Evolutionary conservation across 768 basidiomycete species (phyloP), one percentile per base, ranked within the genome.

Genomic region (Dioszegia hungarica): DNA sequence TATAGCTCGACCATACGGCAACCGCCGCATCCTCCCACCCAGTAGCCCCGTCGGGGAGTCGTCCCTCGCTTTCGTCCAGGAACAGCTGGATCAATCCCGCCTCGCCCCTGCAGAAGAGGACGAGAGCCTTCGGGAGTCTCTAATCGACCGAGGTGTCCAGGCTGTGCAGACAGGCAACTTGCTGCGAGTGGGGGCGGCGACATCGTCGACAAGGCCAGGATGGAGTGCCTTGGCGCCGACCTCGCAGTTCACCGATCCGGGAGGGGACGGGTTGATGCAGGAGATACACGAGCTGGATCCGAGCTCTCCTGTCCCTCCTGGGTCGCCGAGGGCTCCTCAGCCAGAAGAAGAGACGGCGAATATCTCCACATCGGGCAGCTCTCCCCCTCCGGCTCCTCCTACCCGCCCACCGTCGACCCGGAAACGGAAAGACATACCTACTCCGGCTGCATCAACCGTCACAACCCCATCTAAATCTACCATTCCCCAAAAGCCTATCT

Each of bases 281-380:
- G 49, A 51, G 24, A 36, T 38, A 15, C 36, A 51, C 38, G 49
- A 51, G 49, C 24, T 51, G 49, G 49, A 48, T n/a, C 5, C 49
- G 5, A 27, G 36, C 17, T 51, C 36, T 15, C 36, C 47, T 20
- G 19, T 20, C 9, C 41, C 41, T 43, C 22, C 41, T 33, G 8
- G 31, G 8, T 14, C 8, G 31, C 28, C 45, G 29, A 12, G 45
- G 12, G 45, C 15, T 27, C 27, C 8, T 10, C 22, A 29, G 20
- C n/a, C 31, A 20, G 49, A 51, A 28, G 36, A 51, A 9, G 49
- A 51, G 10, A 22, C 49, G 6, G 34, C 36, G 19, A 37, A 24
- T 38, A 27, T 51, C 11, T 36, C 49, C 25, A 51, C 36, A 17
- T 36, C 33, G 3, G 36, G 12, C 45, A 31, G 29, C 29, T 46